phyloP scores from a whole-genome alignment of 352 stramenopile species.

The Saprolegnia diclina region DNA sequence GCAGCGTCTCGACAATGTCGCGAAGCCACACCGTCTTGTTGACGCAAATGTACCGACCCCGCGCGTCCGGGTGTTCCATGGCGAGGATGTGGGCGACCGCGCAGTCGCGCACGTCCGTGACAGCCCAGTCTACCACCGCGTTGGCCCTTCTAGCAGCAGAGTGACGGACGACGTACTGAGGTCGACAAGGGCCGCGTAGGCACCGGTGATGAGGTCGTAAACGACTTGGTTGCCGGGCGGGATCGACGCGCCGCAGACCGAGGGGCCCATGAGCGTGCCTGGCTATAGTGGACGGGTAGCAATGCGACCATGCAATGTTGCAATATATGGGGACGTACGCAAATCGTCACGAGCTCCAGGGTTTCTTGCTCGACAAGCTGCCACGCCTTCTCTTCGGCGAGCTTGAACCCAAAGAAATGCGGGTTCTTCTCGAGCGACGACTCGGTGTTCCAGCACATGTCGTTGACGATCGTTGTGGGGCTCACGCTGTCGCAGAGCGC shows the following conservation, averaged over 20 bases:
- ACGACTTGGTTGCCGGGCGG: conserved; percentile 27
- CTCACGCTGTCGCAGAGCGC: conserved; percentile 21
- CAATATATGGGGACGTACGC: conserved; percentile 37
- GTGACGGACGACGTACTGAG: conserved; percentile 20
- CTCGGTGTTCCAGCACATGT: conserved; percentile 27
- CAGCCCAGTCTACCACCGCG: conserved; percentile 21
- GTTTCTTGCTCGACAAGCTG: conserved; percentile 28
- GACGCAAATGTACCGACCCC: conserved; percentile 26
- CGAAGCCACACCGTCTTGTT: conserved; percentile 25
- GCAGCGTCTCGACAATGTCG: conserved; percentile 26
- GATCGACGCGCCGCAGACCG: conserved; percentile 18
- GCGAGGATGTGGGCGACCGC: conserved; percentile 25
- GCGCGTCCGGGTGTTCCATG: conserved; percentile 19
- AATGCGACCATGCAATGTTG: conserved; percentile 11
- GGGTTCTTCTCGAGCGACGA: conserved; percentile 27
- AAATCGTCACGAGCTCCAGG: conserved; percentile 85
- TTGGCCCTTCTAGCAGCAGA: neutral
- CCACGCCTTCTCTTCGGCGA: conserved; percentile 27
- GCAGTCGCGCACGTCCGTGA: conserved; percentile 29
- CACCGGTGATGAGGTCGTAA: conserved; percentile 26
- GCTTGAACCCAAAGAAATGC: conserved; percentile 25
- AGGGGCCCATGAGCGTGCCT: conserved; percentile 27
- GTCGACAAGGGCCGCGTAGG: conserved; percentile 25
- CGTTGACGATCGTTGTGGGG: conserved; percentile 15
- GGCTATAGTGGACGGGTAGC: neutral